Base-by-base conservation (phyloP, 306 rosid genomes). In the Sphenostylis stenocarpa region DNA sequence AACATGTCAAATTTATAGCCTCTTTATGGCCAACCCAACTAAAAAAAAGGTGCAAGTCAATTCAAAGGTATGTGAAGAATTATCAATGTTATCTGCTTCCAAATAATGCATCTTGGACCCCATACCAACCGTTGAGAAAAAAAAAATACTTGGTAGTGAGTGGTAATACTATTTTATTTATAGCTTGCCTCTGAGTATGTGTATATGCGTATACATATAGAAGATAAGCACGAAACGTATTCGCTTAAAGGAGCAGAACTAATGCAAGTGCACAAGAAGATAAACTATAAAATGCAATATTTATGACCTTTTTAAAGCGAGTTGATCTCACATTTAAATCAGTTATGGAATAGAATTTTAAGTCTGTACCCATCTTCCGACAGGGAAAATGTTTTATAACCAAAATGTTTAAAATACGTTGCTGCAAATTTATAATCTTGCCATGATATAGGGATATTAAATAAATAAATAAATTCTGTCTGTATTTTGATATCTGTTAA, bases 41-140 rank as follows among this genome's bases (percentile, higher is more conserved):
- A 62, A 45, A 66, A 73, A n/a, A 44, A 70, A 47, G 39, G 84
- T 65, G 70, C 47, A 82, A 73, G 87, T 85, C 90, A 83, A 79
- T 77, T 76, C 76, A 80, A 55, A 78, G 64, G 70, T 67, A 82
- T 60, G 78, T 80, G 75, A 77, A 70, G 66, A 75, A 76, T 86
- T 88, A 69, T 85, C 77, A 68, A 84, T 77, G 79, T 90, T 85
- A 88, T 85, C 93, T 84, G 39, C 26, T 72, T 53, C 31, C 57
- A 83, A 90, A 86, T 82, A 88, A 82, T 86, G 86, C 87, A 80
- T 38, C 51, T 85, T 82, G 86, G 89, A 85, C 82, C 87, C 87
- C 85, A 79, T 77, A 58, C 79, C 78, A 81, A 58, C 36, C 31
- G 70, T 81, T 70, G 66, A 77, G 65, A 74, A 57, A 60, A 56